Percentiles rank a stretch among this genome's conserved stretches.
phyloP scores from a whole-genome alignment of 352 stramenopile genomes.

The Globisporangium orthogonon region DNA sequence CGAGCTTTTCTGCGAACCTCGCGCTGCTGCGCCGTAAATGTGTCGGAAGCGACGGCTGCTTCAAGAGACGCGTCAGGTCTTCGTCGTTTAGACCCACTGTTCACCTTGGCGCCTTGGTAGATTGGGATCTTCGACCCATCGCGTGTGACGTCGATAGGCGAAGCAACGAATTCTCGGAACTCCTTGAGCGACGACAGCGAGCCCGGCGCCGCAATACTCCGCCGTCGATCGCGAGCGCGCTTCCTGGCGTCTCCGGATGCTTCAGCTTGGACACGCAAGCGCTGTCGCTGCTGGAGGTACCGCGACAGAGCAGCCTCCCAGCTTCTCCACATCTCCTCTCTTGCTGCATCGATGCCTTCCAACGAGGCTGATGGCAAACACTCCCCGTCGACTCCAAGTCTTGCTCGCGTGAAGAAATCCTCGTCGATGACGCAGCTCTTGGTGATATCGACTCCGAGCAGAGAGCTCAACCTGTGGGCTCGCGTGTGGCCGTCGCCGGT shows the following conservation, averaged over 20 bases:
- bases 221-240: constrained; percentile 19
- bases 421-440: constrained; percentile 35
- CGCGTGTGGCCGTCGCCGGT: no score
- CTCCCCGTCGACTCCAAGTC: not conserved
- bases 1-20: constrained; percentile 17
- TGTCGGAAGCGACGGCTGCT: not conserved
- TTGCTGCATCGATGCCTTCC: constrained; percentile 1
- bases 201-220: constrained; percentile 19
- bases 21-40: not conserved
- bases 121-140: not conserved
- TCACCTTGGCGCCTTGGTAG: not conserved
- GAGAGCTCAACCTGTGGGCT: constrained; percentile 8
- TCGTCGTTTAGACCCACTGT: constrained; percentile 6
- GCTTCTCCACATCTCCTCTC: constrained; percentile 20
- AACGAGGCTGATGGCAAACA: not conserved
- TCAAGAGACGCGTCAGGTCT: not conserved
- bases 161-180: not conserved
- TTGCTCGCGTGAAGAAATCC: constrained; percentile 19
- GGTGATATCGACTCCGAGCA: constrained; percentile 32
- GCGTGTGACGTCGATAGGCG: not conserved
- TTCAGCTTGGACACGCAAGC: not conserved
- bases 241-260: constrained; percentile 11
- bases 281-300: constrained; percentile 2
- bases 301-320: constrained; percentile 13
- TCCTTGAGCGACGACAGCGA: constrained; percentile 8